Base-by-base conservation (phyloP, 345 rosid genomes). In the Salix brachista region DNA sequence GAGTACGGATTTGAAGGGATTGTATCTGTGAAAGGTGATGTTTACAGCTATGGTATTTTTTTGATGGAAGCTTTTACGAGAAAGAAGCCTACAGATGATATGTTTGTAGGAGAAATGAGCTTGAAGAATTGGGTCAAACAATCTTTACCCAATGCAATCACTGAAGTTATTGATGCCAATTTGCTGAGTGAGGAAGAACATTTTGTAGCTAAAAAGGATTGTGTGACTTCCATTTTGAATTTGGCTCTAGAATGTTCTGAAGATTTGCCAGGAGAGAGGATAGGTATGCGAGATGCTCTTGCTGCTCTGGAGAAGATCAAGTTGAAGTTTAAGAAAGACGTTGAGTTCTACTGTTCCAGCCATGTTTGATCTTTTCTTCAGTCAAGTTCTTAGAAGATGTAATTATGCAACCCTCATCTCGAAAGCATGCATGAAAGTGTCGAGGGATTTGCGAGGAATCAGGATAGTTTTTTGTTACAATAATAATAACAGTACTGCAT, bases 31-130 rank as follows among this genome's bases (percentile, higher is more conserved):
- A 58, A 34, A 56, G 30, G 78, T 8, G 78, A 75, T 67, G 67
- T 54, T 5, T 75, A 75, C 21, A 75, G 78, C 48, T 75, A 23
- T 56, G 79, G 79, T 2, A 76, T 76, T 58, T 12, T 69, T 21
- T 10, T 76, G 65, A 76, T 76, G 74, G 79, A 69, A 76, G 56
- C 60, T 8, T 76, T 69, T 19, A 56, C 74, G 25, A 61, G 79
- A 61, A 76, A 21, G 65, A 75, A 68, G 66, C 78, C 78, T 4
- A 75, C 52, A n/a, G 73, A 67, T 67, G 73, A 75, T 34, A 28
- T 62, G 70, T 77, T 77, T 62, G 46, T 6, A 13, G 80, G 48
- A 28, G 80, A 48, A 13, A 58, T 77, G 80, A 70, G 48, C 64
- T 28, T 77, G 10, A 70, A 44, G 70, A 18, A 18, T 13, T 77